These are phyloP conservation scores for Chlorella variabilis DNA, from an alignment of 163 green algal species.

Conservation along the genomic window DNA sequence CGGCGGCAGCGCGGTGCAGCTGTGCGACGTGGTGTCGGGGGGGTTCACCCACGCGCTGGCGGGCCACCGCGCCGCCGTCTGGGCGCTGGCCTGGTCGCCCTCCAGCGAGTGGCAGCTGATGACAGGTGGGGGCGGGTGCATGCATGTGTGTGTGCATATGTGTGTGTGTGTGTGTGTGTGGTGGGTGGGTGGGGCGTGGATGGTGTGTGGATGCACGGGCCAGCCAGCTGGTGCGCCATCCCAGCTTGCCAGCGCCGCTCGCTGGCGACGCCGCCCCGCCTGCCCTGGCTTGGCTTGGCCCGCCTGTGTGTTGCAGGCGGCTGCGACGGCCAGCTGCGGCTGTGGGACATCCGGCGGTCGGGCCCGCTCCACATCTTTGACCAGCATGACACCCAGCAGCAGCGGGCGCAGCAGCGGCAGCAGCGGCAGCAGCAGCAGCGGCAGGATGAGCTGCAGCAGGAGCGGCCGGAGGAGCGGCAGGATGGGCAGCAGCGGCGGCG, in stretches of 20 bases:
- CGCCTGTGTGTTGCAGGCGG: constrained; percentile 20
- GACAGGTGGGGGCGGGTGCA: constrained; percentile 64
- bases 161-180: too few relatives aligned
- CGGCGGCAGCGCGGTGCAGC: constrained; percentile 56
- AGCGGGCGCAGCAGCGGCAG: background rate
- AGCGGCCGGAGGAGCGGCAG: background rate
- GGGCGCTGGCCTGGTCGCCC: constrained; percentile 73
- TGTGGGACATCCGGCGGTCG: constrained; percentile 86
- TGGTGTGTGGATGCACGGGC: too few relatives aligned
- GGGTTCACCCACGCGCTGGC: constrained; percentile 78
- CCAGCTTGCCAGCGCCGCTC: too few relatives aligned
- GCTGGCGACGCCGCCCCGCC: background rate
- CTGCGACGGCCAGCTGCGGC: constrained; percentile 68
- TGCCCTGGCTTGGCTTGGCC: too few relatives aligned
- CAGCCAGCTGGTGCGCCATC: too few relatives aligned
- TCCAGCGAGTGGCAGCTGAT: constrained; percentile 76
- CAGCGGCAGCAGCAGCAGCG: background rate
- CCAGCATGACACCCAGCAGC: constrained; percentile 63
- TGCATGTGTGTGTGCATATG: too few relatives aligned
- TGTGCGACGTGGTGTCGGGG: constrained; percentile 81
- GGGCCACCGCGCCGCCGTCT: constrained; percentile 74
- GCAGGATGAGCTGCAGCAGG: background rate
- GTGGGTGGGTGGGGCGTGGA: too few relatives aligned
- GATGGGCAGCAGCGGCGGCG: background rate
- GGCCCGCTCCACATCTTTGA: constrained; percentile 74